Base-by-base conservation (phyloP, 2,329 filamentous ascomycete species). In the Herpotrichia juniperi region DNA sequence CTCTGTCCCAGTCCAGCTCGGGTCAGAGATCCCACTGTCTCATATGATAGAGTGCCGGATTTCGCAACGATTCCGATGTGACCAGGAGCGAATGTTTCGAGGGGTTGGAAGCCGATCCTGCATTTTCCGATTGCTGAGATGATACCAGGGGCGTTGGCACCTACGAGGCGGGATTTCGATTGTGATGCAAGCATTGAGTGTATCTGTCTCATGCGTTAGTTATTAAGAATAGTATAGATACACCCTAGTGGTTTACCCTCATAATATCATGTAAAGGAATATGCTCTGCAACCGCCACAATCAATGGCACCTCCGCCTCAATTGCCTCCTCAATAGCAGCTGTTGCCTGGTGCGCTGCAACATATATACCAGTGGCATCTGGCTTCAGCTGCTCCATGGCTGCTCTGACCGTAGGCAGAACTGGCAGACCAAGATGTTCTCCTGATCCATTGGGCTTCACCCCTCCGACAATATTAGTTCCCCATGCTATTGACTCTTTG, bases 141-240 rank as follows among this genome's bases (percentile, higher is more conserved):
- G 55, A 93, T 91, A 0, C 90, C 90, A 0, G 90, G 89, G 17
- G 87, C 89, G 67, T 93, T 93, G n/a, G 90, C 87, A 1, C 90
- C 90, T 0, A 93, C 87, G 0, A 93, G 79, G 6, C 90, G 79
- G 0, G 87, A 89, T 59, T 83, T 87, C 1, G 81, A 86, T 66
- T 93, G 90, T 0, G 87, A 88, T 55, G 84, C 79, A 4, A 93
- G 79, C 43, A 91, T 86, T 21, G 86, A 86, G 46, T 90, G 86
- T 46, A 89, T 84, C 74, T 88, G 49, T 2, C 28, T 21, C 24
- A 8, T 12, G 46, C 14, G 57, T 55, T 61, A 35, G 35, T 51
- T n/a, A 16, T 32, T 19, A 39, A 26, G n/a, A 22, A 30, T 12
- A 8, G 9, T 9, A 35, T 47, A 42, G 31, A 14, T n/a, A 8